These are phyloP conservation scores for Stephania yunnanensis DNA, from an alignment of 164 flowering plant species.

Conservation along the genomic window DNA sequence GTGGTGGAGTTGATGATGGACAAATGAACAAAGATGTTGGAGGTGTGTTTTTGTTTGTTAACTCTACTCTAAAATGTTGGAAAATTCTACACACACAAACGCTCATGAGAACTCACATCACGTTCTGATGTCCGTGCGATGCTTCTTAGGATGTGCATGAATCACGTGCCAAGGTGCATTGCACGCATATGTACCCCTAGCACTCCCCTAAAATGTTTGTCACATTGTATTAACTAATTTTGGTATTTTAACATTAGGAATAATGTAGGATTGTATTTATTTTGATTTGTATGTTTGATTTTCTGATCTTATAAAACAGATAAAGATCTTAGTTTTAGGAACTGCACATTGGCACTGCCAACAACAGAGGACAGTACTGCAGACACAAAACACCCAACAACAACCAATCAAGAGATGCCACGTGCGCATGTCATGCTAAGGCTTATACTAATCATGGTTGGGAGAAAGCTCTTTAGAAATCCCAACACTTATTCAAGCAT, in stretches of 20 bases:
- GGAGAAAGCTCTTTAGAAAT: conserved; percentile 88
- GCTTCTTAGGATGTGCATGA: no score
- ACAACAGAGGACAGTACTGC: conserved; percentile 16
- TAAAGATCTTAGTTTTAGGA: conserved; percentile 55
- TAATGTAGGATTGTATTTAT: neutral
- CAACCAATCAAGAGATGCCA: conserved; percentile 50
- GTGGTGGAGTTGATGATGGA: conserved; percentile 22
- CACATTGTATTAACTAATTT: neutral
- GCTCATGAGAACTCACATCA: no score
- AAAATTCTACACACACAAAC: no score
- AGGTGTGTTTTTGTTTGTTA: conserved; percentile 14
- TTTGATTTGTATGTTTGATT: neutral
- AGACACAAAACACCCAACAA: conserved; percentile 55
- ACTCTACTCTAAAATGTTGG: conserved; percentile 13
- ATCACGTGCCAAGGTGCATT: no score
- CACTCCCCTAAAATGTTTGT: no score
- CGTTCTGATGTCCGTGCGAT: no score
- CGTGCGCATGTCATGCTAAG: conserved; percentile 95
- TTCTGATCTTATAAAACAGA: conserved; percentile 17
- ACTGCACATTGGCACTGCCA: conserved; percentile 50
- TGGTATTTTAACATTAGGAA: neutral
- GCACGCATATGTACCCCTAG: no score
- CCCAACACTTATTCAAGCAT: conserved; percentile 95
- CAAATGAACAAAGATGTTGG: conserved; percentile 28
- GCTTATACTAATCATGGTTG: conserved; percentile 91